Percentiles rank a stretch among this genome's conserved stretches.
phyloP scores from a whole-genome alignment of 352 stramenopile genomes.

The Pythium inflatum region DNA sequence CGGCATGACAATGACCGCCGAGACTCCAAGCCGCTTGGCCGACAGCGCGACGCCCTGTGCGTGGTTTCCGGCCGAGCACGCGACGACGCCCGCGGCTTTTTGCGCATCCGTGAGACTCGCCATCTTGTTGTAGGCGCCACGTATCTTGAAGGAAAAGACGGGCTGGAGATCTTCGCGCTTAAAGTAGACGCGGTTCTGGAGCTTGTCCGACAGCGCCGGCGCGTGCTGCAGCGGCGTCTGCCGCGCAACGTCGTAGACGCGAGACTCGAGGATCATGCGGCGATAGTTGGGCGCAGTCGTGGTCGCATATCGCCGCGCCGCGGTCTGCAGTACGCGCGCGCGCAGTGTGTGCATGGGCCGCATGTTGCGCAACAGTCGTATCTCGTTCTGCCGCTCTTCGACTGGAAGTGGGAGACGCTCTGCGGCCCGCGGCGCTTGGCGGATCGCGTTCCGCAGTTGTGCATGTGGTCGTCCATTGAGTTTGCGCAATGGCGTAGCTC shows the following conservation, averaged over 20 bases:
- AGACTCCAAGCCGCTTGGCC: conserved; percentile 89
- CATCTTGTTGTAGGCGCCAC: conserved; percentile 99
- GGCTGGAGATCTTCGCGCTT: conserved; percentile 98
- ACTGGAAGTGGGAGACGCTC: too few species aligned
- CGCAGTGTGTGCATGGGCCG: conserved; percentile 1
- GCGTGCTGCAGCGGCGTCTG: conserved; percentile 83
- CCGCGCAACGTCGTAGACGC: conserved; percentile 86
- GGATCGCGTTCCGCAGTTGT: conserved; percentile 10
- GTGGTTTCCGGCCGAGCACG: conserved; percentile 95
- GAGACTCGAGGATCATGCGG: conserved; percentile 85
- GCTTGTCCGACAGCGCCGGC: conserved; percentile 61
- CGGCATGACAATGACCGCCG: conserved; percentile 98
- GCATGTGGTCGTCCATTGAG: conserved; percentile 11
- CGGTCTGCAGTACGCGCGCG: background rate
- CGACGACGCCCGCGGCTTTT: conserved; percentile 78
- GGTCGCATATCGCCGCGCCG: conserved; percentile 20
- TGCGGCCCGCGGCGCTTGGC: background rate
- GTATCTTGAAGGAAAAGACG: conserved; percentile 99
- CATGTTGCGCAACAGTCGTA: too few species aligned
- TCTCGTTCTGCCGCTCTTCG: too few species aligned
- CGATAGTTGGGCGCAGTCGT: conserved; percentile 64
- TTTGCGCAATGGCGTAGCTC: conserved; percentile 19
- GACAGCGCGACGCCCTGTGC: conserved; percentile 97
- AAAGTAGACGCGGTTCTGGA: conserved; percentile 85
- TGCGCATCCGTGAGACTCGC: conserved; percentile 80